Conservation (phyloP, 208 protist genomes). For the Leishmania tarentolae region DNA sequence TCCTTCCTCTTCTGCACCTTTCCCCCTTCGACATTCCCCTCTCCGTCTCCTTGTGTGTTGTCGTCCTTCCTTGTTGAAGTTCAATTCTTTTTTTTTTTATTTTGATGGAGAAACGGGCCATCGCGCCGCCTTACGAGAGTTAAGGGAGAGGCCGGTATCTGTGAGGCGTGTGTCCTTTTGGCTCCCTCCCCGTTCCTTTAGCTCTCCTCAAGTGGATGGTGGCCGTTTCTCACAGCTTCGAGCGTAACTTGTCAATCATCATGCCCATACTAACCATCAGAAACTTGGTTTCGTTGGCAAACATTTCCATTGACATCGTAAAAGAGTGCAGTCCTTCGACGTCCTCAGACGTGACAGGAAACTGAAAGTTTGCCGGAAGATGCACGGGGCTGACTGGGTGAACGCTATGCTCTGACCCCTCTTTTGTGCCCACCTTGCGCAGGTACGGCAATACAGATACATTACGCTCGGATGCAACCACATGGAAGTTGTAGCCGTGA, state of each 20-base stretch:
- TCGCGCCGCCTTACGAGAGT: background rate
- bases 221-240: slow-evolving; percentile 32
- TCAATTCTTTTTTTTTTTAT: background rate
- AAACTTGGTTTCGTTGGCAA: slow-evolving; percentile 79
- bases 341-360: slow-evolving; percentile 82
- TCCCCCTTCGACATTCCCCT: background rate
- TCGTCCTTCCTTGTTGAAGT: background rate
- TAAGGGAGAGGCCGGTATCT: background rate
- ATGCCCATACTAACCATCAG: slow-evolving; percentile 69
- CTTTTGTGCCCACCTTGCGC: slow-evolving; percentile 3
- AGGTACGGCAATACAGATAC: slow-evolving; percentile 49
- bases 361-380: slow-evolving; percentile 62
- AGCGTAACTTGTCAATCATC: slow-evolving; percentile 72
- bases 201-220: background rate
- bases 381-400: slow-evolving; percentile 29
- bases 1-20: no score
- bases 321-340: slow-evolving; percentile 82
- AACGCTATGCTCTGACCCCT: slow-evolving; percentile 2
- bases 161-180: background rate
- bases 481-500: slow-evolving; percentile 38
- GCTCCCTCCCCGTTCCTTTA: background rate
- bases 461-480: slow-evolving; percentile 40
- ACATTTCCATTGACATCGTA: slow-evolving; percentile 78
- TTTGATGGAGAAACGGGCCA: background rate
- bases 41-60: background rate